These are phyloP conservation scores for Medicago lupulina DNA, from an alignment of 306 rosid genomes.

Conservation along the genomic window DNA sequence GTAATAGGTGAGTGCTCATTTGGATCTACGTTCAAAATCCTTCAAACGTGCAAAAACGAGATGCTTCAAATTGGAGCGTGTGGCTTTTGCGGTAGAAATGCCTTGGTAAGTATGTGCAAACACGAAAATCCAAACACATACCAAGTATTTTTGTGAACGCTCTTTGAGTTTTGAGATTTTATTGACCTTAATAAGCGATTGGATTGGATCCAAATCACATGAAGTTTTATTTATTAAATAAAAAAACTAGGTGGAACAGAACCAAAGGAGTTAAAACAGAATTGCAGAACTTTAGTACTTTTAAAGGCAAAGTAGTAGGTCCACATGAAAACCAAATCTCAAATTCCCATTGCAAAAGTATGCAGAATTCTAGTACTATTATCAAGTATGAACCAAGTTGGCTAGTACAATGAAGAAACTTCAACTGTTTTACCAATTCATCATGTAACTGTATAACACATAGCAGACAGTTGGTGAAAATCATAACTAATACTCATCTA, in stretches of 20 bases:
- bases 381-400: slow-evolving; percentile 14
- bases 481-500: slow-evolving; percentile 36
- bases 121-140: too few relatives aligned
- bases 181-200: background rate
- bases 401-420: slow-evolving; percentile 9
- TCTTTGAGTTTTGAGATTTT: too few relatives aligned
- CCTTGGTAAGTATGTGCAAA: too few relatives aligned
- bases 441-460: background rate
- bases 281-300: slow-evolving; percentile 54
- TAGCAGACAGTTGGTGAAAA: slow-evolving; percentile 38
- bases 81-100: too few relatives aligned
- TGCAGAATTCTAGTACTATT: background rate
- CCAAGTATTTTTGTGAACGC: too few relatives aligned
- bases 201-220: background rate
- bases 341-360: slow-evolving; percentile 32
- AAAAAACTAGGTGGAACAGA: slow-evolving; percentile 44
- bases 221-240: background rate
- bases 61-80: too few relatives aligned
- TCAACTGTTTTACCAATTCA: slow-evolving; percentile 36
- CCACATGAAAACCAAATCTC: slow-evolving; percentile 43
- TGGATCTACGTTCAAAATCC: too few relatives aligned
- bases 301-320: slow-evolving; percentile 46
- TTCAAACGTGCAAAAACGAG: too few relatives aligned
- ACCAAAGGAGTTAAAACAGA: slow-evolving; percentile 49
- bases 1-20: background rate